Base-by-base conservation (phyloP, 1,284 basidiomycete genomes). In the Xerocomus minutiporus region DNA sequence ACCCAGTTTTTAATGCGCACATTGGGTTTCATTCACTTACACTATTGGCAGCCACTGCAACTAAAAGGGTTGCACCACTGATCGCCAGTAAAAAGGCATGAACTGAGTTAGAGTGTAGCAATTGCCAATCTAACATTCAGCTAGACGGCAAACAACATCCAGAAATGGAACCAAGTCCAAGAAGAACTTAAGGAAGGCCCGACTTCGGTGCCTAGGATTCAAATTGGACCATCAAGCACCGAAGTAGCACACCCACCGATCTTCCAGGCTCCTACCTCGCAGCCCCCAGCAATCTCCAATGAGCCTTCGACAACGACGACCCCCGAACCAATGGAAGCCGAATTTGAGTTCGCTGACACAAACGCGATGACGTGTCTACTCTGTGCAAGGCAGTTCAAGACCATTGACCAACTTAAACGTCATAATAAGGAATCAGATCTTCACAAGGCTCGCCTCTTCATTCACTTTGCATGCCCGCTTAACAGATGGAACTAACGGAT, bases 91-190 rank as follows among this genome's bases (percentile, higher is more conserved):
- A 88, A 78, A 97, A 95, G 86, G 91, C 90, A 66, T 57, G 75
- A 61, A n/a, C 56, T 70, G 1, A 5, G 4, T 28, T 31, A 4
- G 31, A n/a, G 34, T 31, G 28, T 47, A 11, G 5, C 29, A 34
- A 13, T 29, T 39, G 28, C 26, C 20, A 31, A 8, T 48, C 23
- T 53, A 34, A 55, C 23, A 20, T 42, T 2, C 31, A 3, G 39
- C 48, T 54, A 95, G 92, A 88, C 85, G 44, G 86, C 81, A 46
- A 89, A 82, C 68, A 93, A 95, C 62, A 96, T 97, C 66, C 86
- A 80, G 64, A 96, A 97, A 64, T 97, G 93, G 93, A 96, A 93
- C 67, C 88, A 87, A 73, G 91, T 93, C 15, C 91, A 94, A 71
- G 86, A 85, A 70, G 93, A 91, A 62, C 78, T 95, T 29, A 81